Evolutionary conservation across 345 rosid species (phyloP).

Genomic region (Lumnitzera racemosa): DNA sequence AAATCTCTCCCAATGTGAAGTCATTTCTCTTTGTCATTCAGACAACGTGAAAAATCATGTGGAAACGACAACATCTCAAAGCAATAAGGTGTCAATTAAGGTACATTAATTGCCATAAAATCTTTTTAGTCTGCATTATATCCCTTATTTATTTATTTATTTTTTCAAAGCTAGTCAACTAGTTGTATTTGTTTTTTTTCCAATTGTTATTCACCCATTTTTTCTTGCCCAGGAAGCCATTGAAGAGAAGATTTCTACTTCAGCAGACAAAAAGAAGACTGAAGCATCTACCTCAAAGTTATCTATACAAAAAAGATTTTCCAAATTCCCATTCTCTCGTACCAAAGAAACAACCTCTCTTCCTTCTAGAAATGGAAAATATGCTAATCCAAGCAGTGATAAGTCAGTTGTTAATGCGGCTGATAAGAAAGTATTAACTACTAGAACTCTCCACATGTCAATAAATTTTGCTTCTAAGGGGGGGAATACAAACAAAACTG

Average conservation of each 20-base stretch:
- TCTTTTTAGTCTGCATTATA: background rate
- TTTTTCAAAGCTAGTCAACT: background rate
- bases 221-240: conserved; percentile 15
- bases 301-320: conserved; percentile 14
- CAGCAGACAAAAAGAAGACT: conserved; percentile 32
- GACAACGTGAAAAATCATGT: conserved; percentile 12
- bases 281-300: conserved; percentile 25
- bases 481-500: conserved; percentile 18
- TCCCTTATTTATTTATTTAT: no score
- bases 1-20: conserved; percentile 16
- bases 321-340: conserved; percentile 22
- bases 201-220: conserved; percentile 4
- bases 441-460: conserved; percentile 40
- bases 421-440: conserved; percentile 27
- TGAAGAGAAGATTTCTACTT: conserved; percentile 21
- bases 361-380: conserved; percentile 21
- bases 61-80: conserved; percentile 15
- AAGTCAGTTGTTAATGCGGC: conserved; percentile 15
- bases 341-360: conserved; percentile 21
- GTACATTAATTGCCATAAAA: conserved; percentile 19
- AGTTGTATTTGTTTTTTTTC: conserved; percentile 6
- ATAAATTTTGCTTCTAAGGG: conserved; percentile 30
- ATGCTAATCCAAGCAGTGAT: conserved; percentile 12
- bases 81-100: conserved; percentile 21
- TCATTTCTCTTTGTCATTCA: conserved; percentile 6